phyloP scores from a whole-genome alignment of 2,329 filamentous ascomycete genomes.

The Cladosporium sphaerospermum region DNA sequence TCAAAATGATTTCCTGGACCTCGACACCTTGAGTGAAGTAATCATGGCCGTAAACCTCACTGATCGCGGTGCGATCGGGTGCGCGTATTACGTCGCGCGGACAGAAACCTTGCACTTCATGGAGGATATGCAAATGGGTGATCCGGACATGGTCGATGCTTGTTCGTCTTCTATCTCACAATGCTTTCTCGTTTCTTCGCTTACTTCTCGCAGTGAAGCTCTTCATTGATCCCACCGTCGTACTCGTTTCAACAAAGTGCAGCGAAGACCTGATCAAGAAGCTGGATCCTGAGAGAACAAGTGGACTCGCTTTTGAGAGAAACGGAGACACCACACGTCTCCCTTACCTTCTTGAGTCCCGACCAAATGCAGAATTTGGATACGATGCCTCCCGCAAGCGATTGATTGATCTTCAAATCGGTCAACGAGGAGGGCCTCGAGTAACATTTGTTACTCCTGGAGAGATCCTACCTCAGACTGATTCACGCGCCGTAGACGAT shows the following conservation, averaged over 20 bases:
- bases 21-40: constrained; percentile 56
- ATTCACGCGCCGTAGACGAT: constrained; percentile 34
- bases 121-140: constrained; percentile 66
- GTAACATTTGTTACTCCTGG: constrained; percentile 58
- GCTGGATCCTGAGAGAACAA: constrained; percentile 38
- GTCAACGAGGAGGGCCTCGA: constrained; percentile 40
- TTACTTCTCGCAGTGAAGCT: constrained; percentile 46
- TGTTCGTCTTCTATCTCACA: constrained; percentile 28
- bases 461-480: constrained; percentile 35
- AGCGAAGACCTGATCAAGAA: constrained; percentile 43
- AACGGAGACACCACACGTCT: constrained; percentile 44
- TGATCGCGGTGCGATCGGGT: constrained; percentile 67
- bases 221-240: constrained; percentile 55
- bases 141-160: constrained; percentile 53
- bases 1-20: neutral
- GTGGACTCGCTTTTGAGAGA: constrained; percentile 23
- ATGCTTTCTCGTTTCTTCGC: constrained; percentile 6
- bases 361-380: constrained; percentile 67
- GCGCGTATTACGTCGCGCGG: constrained; percentile 70
- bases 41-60: constrained; percentile 76
- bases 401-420: constrained; percentile 54
- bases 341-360: constrained; percentile 58
- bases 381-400: constrained; percentile 61
- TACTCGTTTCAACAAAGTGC: constrained; percentile 52
- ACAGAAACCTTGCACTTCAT: constrained; percentile 68